Base-by-base conservation (phyloP, 495 filamentous ascomycete species). In the Penicillium waksmanii region DNA sequence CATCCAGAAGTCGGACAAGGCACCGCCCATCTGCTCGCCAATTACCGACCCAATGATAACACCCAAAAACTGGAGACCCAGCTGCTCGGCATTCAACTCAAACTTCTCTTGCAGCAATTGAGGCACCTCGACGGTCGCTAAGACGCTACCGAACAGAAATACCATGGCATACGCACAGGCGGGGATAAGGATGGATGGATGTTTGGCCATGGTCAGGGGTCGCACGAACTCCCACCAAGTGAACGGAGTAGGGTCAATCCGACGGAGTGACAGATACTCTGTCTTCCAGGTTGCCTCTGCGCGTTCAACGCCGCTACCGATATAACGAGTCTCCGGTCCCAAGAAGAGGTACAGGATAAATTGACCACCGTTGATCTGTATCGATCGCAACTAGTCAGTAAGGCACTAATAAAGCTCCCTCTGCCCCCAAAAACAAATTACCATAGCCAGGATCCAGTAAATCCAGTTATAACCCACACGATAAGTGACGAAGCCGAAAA, bases 291-390 rank as follows among this genome's bases (percentile, higher is more conserved):
- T 56, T 9, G 74, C 68, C 7, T 61, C 56, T 10, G 58, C 21
- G 18, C 61, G 60, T 3, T 68, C 55, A n/a, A 62, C 59, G 15
- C 60, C 59, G 42, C 64, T 54, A 31, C 60, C 62, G 21, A 85
- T 62, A 61, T 82, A 85, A 44, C 76, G 80, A 13, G 84, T 82
- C 64, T 86, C 84, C 0, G 82, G 79, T 31, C 80, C 78, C n/a
- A 85, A 69, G 74, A 85, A 79, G 33, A 84, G 53, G 52, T 80
- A 85, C 35, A 81, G 56, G 52, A 85, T 69, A 48, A 85, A 77
- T 55, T 85, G 82, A 25, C 66, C 75, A 27, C 71, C 80, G 56
- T 85, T 85, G 57, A 76, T 82, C 77, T 83, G 51, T 27, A 12
- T 12, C 27, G 17, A 46, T 69, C 70, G 25, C 18, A 34, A 33